Percentiles rank a stretch among this genome's conserved stretches.
phyloP scores from a whole-genome alignment of 176 grass and related monocot species.

The Eragrostis nindensis region DNA sequence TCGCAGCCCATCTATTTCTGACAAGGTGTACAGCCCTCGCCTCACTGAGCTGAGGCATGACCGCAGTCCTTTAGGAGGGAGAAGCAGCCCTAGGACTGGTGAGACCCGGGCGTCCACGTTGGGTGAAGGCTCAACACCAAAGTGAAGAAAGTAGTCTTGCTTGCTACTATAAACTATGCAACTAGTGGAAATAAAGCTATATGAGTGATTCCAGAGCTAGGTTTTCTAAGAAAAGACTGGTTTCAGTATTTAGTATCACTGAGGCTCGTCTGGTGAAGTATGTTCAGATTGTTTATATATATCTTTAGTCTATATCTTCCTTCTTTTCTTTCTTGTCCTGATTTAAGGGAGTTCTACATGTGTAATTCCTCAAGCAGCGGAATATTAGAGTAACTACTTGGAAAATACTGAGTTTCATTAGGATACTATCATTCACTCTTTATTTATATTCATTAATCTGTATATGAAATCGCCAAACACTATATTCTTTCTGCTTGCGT shows the following conservation, averaged over 20 bases:
- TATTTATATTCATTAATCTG: conserved; percentile 46
- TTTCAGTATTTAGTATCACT: conserved; percentile 4
- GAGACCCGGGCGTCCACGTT: conserved; percentile 39
- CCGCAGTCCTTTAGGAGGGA: conserved; percentile 64
- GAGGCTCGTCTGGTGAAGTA: conserved; percentile 31
- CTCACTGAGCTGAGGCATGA: conserved; percentile 72
- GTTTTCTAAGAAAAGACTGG: not conserved
- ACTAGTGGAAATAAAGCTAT: conserved; percentile 40
- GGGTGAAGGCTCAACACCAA: conserved; percentile 42
- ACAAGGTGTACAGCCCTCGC: conserved; percentile 79
- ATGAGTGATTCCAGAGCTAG: conserved; percentile 3
- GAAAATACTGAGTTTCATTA: conserved; percentile 15
- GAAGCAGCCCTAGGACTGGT: conserved; percentile 49
- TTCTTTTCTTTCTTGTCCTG: conserved; percentile 26
- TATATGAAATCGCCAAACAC: conserved; percentile 15
- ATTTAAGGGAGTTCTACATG: conserved; percentile 30
- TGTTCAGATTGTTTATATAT: conserved; percentile 33
- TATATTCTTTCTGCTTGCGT: not conserved
- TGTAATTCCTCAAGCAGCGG: conserved; percentile 52
- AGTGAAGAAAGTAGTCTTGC: conserved; percentile 37
- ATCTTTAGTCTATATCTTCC: conserved; percentile 26
- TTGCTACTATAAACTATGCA: conserved; percentile 24
- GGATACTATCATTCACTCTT: conserved; percentile 28
- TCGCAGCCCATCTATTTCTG: conserved; percentile 75
- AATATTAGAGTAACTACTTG: conserved; percentile 50